A percentile compares a stretch with the other conserved stretches of the same genome.
Evolutionary conservation across 2,329 filamentous ascomycete species (phyloP).

Genomic region (Fusarium sulawesiense): DNA sequence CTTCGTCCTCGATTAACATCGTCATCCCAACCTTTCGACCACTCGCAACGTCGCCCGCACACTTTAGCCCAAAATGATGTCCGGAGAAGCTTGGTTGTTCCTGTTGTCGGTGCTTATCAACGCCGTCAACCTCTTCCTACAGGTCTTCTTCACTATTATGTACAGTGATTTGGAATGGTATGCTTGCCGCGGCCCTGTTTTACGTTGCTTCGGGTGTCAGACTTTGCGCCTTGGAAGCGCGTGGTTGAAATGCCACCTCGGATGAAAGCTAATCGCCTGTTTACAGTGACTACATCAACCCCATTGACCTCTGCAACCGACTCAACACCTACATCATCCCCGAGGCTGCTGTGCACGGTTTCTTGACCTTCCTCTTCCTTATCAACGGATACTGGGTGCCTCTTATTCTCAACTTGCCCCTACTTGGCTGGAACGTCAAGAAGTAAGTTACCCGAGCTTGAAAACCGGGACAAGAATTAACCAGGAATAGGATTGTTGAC

Average conservation of each 20-base stretch:
- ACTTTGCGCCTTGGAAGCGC: slow-evolving; percentile 34
- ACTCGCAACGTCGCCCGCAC: slow-evolving; percentile 19
- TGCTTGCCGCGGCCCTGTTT: slow-evolving; percentile 51
- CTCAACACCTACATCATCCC: slow-evolving; percentile 99
- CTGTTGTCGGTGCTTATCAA: slow-evolving; percentile 98
- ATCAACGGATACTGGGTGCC: slow-evolving; percentile 99
- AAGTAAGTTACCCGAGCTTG: slow-evolving; percentile 75
- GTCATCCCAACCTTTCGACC: slow-evolving; percentile 21
- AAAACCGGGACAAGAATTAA: slow-evolving; percentile 34
- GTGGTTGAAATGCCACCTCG: slow-evolving; percentile 7
- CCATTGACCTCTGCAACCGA: slow-evolving; percentile 99
- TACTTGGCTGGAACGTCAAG: slow-evolving; percentile 94
- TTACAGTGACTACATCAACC: slow-evolving; percentile 97
- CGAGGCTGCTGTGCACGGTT: slow-evolving; percentile 96
- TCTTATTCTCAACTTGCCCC: slow-evolving; percentile 88
- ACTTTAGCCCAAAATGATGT: slow-evolving; percentile 69
- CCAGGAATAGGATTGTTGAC: slow-evolving; percentile 80
- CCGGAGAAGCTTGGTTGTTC: slow-evolving; percentile 98
- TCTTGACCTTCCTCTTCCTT: slow-evolving; percentile 94
- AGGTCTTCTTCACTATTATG: slow-evolving; percentile 99
- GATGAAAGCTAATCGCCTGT: slow-evolving; percentile 31
- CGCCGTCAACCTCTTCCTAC: slow-evolving; percentile 99
- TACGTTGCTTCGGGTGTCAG: slow-evolving; percentile 22
- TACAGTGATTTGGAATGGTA: slow-evolving; percentile 99
- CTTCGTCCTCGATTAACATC: slow-evolving; percentile 35